Evolutionary conservation across 495 filamentous ascomycete species (phyloP).

Genomic region (Lasiosphaeris hirsuta): DNA sequence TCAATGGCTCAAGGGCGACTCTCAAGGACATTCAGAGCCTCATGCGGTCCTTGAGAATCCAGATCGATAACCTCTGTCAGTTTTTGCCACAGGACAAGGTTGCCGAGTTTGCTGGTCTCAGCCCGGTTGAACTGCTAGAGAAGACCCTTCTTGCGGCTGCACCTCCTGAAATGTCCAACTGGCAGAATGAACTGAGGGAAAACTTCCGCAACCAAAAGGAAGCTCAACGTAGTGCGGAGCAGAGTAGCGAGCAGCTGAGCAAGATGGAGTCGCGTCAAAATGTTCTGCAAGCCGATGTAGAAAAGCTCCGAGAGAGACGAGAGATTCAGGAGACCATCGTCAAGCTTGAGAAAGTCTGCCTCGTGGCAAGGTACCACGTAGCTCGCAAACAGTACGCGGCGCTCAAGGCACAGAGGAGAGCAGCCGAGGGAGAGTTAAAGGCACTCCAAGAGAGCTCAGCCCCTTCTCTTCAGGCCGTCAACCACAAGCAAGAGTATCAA

Average conservation of each 20-base stretch:
- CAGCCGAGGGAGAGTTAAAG: slow-evolving; percentile 49
- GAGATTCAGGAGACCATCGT: slow-evolving; percentile 62
- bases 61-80: slow-evolving; percentile 96
- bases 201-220: slow-evolving; percentile 67
- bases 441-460: slow-evolving; percentile 58
- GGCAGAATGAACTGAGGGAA: slow-evolving; percentile 70
- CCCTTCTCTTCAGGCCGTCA: slow-evolving; percentile 64
- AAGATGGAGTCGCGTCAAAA: slow-evolving; percentile 72
- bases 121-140: slow-evolving; percentile 76
- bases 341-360: slow-evolving; percentile 60
- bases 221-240: slow-evolving; percentile 54
- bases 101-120: slow-evolving; percentile 84
- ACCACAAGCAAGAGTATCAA: slow-evolving; percentile 61
- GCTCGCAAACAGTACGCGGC: slow-evolving; percentile 40
- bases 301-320: slow-evolving; percentile 72
- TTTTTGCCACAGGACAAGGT: slow-evolving; percentile 97
- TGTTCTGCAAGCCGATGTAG: slow-evolving; percentile 74
- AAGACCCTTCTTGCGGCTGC: slow-evolving; percentile 88
- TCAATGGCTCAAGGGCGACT: slow-evolving; percentile 60
- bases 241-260: slow-evolving; percentile 57
- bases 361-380: slow-evolving; percentile 60
- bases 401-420: slow-evolving; percentile 45
- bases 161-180: slow-evolving; percentile 70
- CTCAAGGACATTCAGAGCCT: slow-evolving; percentile 61
- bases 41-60: slow-evolving; percentile 70